A percentile compares a stretch with the other conserved stretches of the same genome.
These are phyloP conservation scores for Castanea crenata DNA, from an alignment of 306 rosid species.

Conservation along the genomic window DNA sequence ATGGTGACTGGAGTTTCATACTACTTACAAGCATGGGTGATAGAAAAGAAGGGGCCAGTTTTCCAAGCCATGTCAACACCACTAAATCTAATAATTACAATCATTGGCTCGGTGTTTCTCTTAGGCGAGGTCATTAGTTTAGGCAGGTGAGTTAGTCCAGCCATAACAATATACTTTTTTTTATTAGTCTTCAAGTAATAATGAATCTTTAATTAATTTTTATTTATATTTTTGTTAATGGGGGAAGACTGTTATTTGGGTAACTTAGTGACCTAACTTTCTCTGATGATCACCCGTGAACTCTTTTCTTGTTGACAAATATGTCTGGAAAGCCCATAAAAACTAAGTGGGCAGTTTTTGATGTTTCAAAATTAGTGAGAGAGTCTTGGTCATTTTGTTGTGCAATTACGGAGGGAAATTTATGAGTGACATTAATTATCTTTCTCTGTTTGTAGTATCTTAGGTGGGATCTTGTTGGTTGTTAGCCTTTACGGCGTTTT, in stretches of 20 bases:
- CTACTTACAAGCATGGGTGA: conserved; percentile 38
- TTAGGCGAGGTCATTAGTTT: conserved; percentile 37
- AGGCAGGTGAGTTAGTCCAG: conserved; percentile 34
- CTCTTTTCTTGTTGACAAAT: neutral
- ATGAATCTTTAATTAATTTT: no score
- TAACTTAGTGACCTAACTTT: no score
- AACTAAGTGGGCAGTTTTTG: neutral
- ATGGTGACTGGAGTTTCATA: conserved; percentile 30
- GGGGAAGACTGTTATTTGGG: no score
- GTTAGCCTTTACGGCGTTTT: conserved; percentile 42
- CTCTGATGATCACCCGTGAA: neutral
- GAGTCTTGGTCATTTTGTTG: neutral
- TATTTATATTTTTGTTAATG: no score
- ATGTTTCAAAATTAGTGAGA: neutral
- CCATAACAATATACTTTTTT: no score
- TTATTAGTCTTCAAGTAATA: no score
- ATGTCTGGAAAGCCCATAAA: neutral
- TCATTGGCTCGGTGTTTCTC: conserved; percentile 36
- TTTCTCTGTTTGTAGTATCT: conserved; percentile 25
- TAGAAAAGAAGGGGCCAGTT: conserved; percentile 45
- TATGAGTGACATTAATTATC: neutral
- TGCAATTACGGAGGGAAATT: neutral
- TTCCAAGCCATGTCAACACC: conserved; percentile 51
- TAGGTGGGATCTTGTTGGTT: conserved; percentile 42
- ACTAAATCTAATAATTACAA: conserved; percentile 38